Evolutionary conservation across 1,139 yeast species (phyloP), one percentile per base, ranked within the genome.

Genomic region (Zygosaccharomyces pseudobailii): DNA sequence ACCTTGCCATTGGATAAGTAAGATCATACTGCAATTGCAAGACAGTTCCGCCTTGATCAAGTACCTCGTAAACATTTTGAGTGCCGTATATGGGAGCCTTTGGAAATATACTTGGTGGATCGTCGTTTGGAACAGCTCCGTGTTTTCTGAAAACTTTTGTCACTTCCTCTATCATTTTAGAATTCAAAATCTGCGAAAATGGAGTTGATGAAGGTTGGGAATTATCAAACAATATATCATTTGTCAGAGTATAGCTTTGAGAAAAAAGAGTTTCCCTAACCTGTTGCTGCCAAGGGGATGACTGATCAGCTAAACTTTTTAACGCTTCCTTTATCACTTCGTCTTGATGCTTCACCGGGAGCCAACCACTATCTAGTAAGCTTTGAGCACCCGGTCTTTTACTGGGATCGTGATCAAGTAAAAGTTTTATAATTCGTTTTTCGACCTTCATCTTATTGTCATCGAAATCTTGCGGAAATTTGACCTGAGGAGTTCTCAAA

Each of bases 271-370:
- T 84, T 51, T 84, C 87, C 60, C 96, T 76, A 0, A 92, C 96
- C 65, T 88, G 95, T 54, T 82, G 87, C 56, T 90, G 92, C 95
- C 96, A 88, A 0, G 96, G 92, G 0, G 96, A 87, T 0, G 94
- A 83, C 0, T 96, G 94, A 61, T 88, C 92, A 0, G 94, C 86
- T 52, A 92, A 70, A 28, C 92, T 86, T 53, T 82, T 81, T 52
- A 94, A 71, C 0, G 96, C 96, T 60, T 89, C 96, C 59, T 87
- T 84, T 50, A 92, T 85, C 8, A 88, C 79, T 60, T 86, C 88
- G 61, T 92, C 97, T 58, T 90, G 94, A 54, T 87, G 92, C 47
- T 87, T 89, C 0, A 87, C 87, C 0, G 97, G 96, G 31, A 92
- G 71, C 66, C 84, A 72, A 0, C 96, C 96, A 51, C 95, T 87